These are phyloP conservation scores for Aspergillus kassunensis DNA, from an alignment of 495 filamentous ascomycete species.

Conservation along the genomic window DNA sequence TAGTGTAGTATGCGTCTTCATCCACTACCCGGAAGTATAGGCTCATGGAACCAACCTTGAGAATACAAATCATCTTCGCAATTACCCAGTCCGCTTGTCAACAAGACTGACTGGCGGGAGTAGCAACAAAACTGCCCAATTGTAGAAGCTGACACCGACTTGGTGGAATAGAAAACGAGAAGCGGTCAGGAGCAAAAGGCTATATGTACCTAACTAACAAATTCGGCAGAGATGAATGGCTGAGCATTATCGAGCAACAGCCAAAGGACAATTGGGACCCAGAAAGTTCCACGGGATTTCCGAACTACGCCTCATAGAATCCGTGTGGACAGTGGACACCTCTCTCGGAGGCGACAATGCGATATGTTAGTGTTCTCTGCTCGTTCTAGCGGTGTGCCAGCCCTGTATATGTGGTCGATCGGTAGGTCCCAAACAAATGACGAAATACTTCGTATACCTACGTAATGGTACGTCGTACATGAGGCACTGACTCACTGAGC, in stretches of 20 bases:
- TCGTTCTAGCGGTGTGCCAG: constrained; percentile 14
- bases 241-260: constrained; percentile 9
- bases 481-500: neutral
- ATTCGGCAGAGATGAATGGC: constrained; percentile 6
- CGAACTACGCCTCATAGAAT: constrained; percentile 2
- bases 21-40: constrained; percentile 1
- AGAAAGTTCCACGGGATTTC: constrained; percentile 3
- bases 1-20: neutral
- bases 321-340: neutral
- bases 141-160: constrained; percentile 3
- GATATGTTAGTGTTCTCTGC: constrained; percentile 1
- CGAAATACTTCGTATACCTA: neutral
- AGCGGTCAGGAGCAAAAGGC: constrained; percentile 20
- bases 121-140: constrained; percentile 11
- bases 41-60: neutral
- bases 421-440: neutral
- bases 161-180: constrained; percentile 14
- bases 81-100: constrained; percentile 1
- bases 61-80: neutral
- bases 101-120: too few species aligned
- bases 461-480: constrained; percentile 3
- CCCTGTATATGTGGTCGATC: neutral
- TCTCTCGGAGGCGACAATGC: neutral
- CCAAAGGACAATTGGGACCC: neutral
- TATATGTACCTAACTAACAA: neutral